Evolutionary conservation across 2,329 filamentous ascomycete species (phyloP), one percentile per base, ranked within the genome.

Genomic region (Sclerotinia glacialis): DNA sequence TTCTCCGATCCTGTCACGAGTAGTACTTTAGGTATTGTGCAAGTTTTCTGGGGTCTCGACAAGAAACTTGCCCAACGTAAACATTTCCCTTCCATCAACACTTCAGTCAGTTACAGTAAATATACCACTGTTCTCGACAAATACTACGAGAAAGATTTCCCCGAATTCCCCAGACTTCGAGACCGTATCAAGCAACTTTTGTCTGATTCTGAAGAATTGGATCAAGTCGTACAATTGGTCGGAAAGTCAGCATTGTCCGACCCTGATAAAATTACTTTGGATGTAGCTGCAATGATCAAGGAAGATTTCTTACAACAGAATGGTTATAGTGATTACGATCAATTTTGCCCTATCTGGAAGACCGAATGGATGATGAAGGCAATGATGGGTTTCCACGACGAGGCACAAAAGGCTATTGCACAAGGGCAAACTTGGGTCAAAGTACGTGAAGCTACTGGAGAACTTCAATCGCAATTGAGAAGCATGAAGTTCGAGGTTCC

Each of bases 351-450:
- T 60, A 86, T 99, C 76, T 99, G 95, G 95, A 99, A 99, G 89
- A 99, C 95, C 0, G 91, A 96, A 79, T 99, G 95, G 89, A 98
- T 99, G 95, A 99, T 99, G 95, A 97, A 96, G 86, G 90, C 92
- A 71, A 98, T 99, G 88, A 91, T 99, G 84, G 91, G 89, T 67
- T 99, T 94, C 86, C 92, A 97, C 78, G 96, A 99, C 76, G 95
- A 99, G 83, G 89, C 92, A 31, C 94, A 98, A 79, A 98, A 97
- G 86, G 93, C 92, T 8, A 86, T 99, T 76, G 85, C 90, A 7
- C 92, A 97, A 79, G 95, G 95, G 69, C 90, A 94, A 80, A 89
- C 83, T 80, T 99, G 95, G 95, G 82, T 83, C 77, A 97, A 96
- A 86, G 90, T 99, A 65, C 88, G 94, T 72, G 95, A 99, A 75